Evolutionary conservation across 139 green algal genomes (phyloP), one percentile per base, ranked within the genome.

Genomic region (Closterium sp.): DNA sequence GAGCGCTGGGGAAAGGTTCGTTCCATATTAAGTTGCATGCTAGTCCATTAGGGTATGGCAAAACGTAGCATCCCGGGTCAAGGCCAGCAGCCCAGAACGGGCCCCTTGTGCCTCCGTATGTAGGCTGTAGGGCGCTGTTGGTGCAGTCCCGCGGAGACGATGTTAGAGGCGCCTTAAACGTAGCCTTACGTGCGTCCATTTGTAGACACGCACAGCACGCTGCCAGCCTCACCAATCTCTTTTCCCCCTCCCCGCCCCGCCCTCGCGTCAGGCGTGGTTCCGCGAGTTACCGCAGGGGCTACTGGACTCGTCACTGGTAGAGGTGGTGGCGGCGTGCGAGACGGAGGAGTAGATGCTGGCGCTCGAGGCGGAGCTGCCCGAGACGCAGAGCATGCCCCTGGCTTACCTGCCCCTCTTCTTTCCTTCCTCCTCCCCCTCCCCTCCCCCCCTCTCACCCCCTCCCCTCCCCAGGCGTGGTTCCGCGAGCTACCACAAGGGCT

Each of bases 401-500:
- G 91, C n/a, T n/a, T n/a, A n/a, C n/a, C n/a, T n/a, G n/a, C n/a
- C n/a, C n/a, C n/a, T n/a, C n/a, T n/a, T n/a, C n/a, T n/a, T n/a
- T 13, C 42, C 42, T 62, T 7, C 7, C 42, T 7, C 42, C 42
- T 7, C 5, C 42, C 42, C 42, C 42, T 7, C 42, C 5, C 7
- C 42, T 62, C 42, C 42, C n/a, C n/a, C n/a, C n/a, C n/a, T n/a
- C 42, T 62, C 7, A 88, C 85, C 30, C 85, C 30, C 4, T 31
- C 7, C 85, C 91, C 5, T 6, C 29, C 9, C 38, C 90, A 92
- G 90, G 85, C 85, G 13, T 93, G 91, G 91, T 91, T 93, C 70
- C 91, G 91, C 21, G 91, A 93, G 86, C 86, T 93, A 32, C 91
- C 91, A 17, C 31, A 91, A 31, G 91, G 91, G 17, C 30, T 93